Percentiles rank a stretch among this genome's conserved stretches.
Conservation (phyloP, 768 basidiomycete species). For the Macrocybe gigantea region DNA sequence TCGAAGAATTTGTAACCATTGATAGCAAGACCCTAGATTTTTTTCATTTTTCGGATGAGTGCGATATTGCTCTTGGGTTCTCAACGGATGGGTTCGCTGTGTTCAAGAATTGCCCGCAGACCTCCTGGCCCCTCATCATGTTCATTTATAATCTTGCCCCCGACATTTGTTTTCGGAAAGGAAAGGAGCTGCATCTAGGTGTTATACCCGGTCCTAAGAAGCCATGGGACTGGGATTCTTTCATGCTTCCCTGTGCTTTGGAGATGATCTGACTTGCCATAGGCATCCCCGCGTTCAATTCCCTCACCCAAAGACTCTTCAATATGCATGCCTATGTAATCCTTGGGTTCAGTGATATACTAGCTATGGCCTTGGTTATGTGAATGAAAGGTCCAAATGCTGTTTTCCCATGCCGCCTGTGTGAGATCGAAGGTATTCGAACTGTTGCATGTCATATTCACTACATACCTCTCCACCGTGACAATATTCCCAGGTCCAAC, state of each 20-base stretch:
- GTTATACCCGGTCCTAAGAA: constrained; percentile 33
- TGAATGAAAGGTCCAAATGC: constrained; percentile 32
- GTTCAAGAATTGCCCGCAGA: constrained; percentile 18
- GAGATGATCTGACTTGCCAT: constrained; percentile 21
- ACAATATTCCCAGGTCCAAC: constrained; percentile 9
- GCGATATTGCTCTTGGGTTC: constrained; percentile 31
- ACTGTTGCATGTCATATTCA: background rate
- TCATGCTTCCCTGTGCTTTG: constrained; percentile 26
- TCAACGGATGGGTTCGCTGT: constrained; percentile 31
- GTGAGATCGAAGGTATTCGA: background rate
- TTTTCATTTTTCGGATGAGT: constrained; percentile 23
- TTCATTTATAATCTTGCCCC: constrained; percentile 19
- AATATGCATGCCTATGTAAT: constrained; percentile 20
- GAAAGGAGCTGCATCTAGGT: constrained; percentile 24
- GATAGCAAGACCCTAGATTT: constrained; percentile 14
- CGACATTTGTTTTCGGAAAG: constrained; percentile 20
- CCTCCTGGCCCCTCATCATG: constrained; percentile 29
- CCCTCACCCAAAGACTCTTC: background rate
- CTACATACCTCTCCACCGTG: constrained; percentile 19
- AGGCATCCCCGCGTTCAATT: constrained; percentile 24
- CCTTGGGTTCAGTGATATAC: constrained; percentile 23
- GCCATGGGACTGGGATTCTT: constrained; percentile 29
- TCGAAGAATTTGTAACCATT: constrained; percentile 14
- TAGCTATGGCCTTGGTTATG: constrained; percentile 23
- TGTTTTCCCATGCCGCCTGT: constrained; percentile 14